phyloP scores from a whole-genome alignment of 257 asterid genomes.

The Nicotiana benthamiana region DNA sequence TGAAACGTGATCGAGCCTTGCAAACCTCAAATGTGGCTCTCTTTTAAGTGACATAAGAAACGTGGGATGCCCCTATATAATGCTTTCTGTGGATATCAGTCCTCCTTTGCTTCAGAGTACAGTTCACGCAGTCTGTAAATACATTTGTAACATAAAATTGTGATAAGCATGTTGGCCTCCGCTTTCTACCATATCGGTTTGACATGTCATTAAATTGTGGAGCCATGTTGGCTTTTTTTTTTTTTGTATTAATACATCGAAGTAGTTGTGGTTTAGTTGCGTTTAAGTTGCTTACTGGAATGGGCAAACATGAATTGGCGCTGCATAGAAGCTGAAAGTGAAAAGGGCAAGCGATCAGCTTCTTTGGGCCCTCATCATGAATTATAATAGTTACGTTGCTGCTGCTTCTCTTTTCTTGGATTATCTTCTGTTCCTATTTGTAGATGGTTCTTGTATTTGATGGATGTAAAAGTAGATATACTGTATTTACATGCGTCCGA shows the following conservation, averaged over 20 bases:
- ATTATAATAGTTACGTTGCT: not conserved
- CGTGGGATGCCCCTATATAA: not conserved
- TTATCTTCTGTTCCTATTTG: not conserved
- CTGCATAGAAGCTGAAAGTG: conserved; percentile 1
- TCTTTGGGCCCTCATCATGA: not conserved
- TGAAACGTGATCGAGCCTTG: not conserved
- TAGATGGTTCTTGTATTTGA: not conserved
- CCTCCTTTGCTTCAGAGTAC: not conserved
- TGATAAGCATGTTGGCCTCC: not conserved
- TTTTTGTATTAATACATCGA: not conserved
- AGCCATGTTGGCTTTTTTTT: not conserved
- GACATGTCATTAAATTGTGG: not conserved
- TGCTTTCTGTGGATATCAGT: not conserved
- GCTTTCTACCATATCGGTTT: not conserved
- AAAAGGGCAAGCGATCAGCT: not conserved
- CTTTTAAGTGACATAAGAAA: not conserved
- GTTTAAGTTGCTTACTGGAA: not conserved
- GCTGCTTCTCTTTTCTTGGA: not conserved
- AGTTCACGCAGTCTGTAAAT: not conserved
- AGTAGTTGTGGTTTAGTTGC: not conserved
- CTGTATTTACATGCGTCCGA: not conserved
- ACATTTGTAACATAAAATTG: not conserved
- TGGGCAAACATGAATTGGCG: not conserved
- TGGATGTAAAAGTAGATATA: not conserved
- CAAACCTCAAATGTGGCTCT: not conserved